Percentiles rank a stretch among this genome's conserved stretches.
Conservation (phyloP, 257 asterid genomes). For the Linaria vulgaris region DNA sequence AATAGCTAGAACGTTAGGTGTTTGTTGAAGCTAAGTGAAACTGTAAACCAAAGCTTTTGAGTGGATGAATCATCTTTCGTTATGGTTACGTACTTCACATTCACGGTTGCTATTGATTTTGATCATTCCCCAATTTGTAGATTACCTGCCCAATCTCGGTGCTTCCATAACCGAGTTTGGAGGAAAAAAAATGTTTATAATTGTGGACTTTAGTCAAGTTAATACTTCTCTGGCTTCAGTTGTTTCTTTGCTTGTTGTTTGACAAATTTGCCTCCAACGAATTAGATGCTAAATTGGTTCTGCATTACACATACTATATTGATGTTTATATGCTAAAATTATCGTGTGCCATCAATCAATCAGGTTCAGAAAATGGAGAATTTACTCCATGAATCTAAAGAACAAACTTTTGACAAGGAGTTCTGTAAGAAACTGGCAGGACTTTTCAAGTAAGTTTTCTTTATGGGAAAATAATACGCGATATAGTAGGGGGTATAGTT, state of each 20-base stretch:
- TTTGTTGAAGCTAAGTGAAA: not conserved
- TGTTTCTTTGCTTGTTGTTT: not conserved
- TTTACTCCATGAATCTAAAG: constrained; percentile 34
- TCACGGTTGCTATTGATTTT: constrained; percentile 5
- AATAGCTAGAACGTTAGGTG: not conserved
- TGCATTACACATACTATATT: constrained; percentile 4
- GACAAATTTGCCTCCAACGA: not conserved
- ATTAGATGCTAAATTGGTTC: not conserved
- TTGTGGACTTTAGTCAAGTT: constrained; percentile 3
- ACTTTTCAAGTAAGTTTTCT: constrained; percentile 53
- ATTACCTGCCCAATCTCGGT: not conserved
- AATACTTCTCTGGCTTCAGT: constrained; percentile 1
- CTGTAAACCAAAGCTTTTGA: not conserved
- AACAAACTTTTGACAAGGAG: constrained; percentile 41
- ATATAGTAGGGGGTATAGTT: not conserved
- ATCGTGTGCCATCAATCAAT: constrained; percentile 20
- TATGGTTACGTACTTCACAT: not conserved
- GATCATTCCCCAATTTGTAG: not conserved
- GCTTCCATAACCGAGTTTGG: not conserved
- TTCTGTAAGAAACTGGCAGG: constrained; percentile 64
- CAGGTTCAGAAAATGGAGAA: constrained; percentile 71
- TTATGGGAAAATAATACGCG: not conserved
- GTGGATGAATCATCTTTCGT: not conserved
- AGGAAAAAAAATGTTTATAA: not conserved
- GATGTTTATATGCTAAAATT: constrained; percentile 1